Evolutionary conservation across 169 alveolate species (phyloP), one percentile per base, ranked within the genome.

Genomic region (Eimeria falciformis): DNA sequence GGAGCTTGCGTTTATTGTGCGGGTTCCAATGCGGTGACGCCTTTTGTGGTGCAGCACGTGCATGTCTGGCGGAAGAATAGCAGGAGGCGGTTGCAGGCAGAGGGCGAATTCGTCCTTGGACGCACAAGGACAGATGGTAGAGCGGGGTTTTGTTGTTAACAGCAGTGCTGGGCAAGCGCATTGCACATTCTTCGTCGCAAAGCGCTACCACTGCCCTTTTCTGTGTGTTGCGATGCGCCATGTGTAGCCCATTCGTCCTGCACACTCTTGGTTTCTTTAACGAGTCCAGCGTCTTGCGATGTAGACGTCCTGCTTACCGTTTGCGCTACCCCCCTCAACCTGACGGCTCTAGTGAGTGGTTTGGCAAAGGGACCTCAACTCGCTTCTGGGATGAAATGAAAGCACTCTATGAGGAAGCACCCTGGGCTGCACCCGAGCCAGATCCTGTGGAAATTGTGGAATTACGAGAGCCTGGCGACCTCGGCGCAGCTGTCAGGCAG

Each of bases 321-420:
- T 3, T 79, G 50, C 71, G 56, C 21, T 55, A 79, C 56, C 88
- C 88, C 21, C 88, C 88, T 23, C 88, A 79, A 71, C 88, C 88
- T 2, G 21, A 50, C 27, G 88, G 88, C 6, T 58, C 55, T 18
- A 53, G 73, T 18, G 88, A 79, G 29, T 79, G 88, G 88, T 50
- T 79, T 37, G 46, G 33, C 73, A 33, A 25, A 55, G 88, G 71
- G 27, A 53, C 23, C 5, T 27, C 88, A 79, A 27, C 71, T 5
- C 55, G 7, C 4, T 79, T 79, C 73, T 79, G 88, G 88, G 88
- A 79, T n/a, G 88, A 79, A 79, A 79, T 79, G 88, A 62, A 50
- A 33, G 53, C 47, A 27, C 55, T 79, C 46, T 27, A 79, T 40
- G 53, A 27, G 50, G 88, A 79, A 62, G 71, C 88, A 21, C 88